Percentiles rank a stretch among this genome's conserved stretches.
These are phyloP conservation scores for Aspergillus sp. DNA, from an alignment of 2,329 filamentous ascomycete genomes.

Conservation along the genomic window DNA sequence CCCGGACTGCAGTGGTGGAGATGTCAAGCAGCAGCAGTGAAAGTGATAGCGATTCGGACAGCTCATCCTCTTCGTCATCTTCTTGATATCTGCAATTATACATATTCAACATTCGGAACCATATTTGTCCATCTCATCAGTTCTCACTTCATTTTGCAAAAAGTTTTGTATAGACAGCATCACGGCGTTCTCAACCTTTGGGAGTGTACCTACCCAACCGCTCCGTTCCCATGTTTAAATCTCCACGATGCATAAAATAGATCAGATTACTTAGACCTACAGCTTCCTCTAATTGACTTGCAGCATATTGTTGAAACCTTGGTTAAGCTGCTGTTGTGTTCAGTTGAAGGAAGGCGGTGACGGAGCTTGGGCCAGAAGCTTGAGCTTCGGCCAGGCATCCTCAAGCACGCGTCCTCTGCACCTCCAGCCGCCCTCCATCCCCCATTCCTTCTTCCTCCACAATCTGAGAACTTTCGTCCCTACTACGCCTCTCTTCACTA, in stretches of 20 bases:
- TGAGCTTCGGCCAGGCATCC: constrained; percentile 43
- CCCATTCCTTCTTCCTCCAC: constrained; percentile 24
- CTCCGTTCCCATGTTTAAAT: not conserved
- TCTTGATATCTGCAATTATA: not conserved
- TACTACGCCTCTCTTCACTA: constrained; percentile 2
- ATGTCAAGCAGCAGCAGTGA: constrained; percentile 23
- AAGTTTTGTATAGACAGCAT: constrained; percentile 20
- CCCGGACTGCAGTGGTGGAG: constrained; percentile 1
- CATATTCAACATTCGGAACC: not conserved
- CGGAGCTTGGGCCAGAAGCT: constrained; percentile 34
- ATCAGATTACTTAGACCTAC: not conserved
- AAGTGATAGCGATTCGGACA: constrained; percentile 29
- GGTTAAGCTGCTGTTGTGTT: not conserved
- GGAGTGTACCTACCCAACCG: not conserved
- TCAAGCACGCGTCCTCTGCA: constrained; percentile 39
- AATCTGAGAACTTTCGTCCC: constrained; percentile 9
- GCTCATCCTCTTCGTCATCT: constrained; percentile 5
- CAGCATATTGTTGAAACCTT: no score
- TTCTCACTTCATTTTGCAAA: constrained; percentile 1
- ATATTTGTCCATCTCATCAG: not conserved
- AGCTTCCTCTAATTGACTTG: no score
- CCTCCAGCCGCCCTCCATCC: constrained; percentile 28
- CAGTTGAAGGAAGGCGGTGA: constrained; percentile 38
- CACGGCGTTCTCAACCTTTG: constrained; percentile 8
- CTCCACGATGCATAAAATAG: not conserved